Evolutionary conservation across 495 filamentous ascomycete species (phyloP).

Genomic region (Jackrogersella multiformis): DNA sequence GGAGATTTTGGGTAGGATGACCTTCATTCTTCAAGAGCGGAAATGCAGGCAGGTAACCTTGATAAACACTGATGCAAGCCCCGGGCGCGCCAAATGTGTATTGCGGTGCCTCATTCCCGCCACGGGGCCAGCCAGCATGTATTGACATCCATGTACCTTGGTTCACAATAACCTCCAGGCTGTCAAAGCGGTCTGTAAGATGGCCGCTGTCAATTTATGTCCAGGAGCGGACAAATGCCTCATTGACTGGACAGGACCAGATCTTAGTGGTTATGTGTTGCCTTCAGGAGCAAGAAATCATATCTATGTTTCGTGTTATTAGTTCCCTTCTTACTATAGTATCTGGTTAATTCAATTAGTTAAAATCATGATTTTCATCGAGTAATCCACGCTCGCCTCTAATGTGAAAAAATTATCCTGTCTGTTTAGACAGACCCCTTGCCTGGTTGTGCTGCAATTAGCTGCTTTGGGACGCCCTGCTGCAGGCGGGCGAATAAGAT

Average conservation of each 20-base stretch:
- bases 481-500: constrained; percentile 33
- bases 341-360: constrained; percentile 2
- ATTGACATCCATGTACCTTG: neutral
- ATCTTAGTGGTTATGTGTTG: neutral
- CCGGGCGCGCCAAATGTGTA: constrained; percentile 1
- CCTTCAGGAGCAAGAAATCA: constrained; percentile 7
- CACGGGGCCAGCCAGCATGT: constrained; percentile 23
- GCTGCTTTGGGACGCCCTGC: constrained; percentile 33
- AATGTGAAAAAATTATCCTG: constrained; percentile 12
- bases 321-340: neutral
- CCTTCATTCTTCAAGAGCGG: neutral
- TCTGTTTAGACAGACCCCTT: constrained; percentile 32
- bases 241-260: constrained; percentile 6
- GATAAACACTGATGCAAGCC: constrained; percentile 12
- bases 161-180: constrained; percentile 21
- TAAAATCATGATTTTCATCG: neutral
- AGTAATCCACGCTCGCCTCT: constrained; percentile 14
- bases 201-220: constrained; percentile 18
- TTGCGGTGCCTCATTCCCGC: constrained; percentile 28
- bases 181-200: constrained; percentile 6
- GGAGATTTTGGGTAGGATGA: neutral
- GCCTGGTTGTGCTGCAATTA: constrained; percentile 30
- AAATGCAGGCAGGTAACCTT: neutral
- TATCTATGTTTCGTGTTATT: constrained; percentile 7
- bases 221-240: constrained; percentile 29